Base-by-base conservation (phyloP, 371 early-diverging fungal genomes). In the Blyttiomyces sp. region DNA sequence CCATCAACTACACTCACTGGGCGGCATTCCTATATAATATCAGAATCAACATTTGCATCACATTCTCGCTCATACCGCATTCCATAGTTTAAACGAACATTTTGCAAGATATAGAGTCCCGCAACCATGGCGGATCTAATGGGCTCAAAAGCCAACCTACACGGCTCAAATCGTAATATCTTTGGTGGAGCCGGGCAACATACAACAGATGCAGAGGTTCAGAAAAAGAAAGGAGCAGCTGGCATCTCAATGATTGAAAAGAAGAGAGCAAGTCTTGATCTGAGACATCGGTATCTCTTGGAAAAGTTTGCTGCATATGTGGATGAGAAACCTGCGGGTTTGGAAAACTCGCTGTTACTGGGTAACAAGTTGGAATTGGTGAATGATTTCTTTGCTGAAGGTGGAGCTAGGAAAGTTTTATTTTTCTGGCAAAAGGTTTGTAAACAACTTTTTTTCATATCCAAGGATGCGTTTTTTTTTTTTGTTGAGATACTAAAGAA, bases 381-480 rank as follows among this genome's bases (percentile, higher is more conserved):
- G 30, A 81, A 83, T 50, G 81, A 81, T 43, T 84, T 84, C 61
- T 80, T 84, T 49, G 63, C 74, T 4, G 84, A 82, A 35, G 74
- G 74, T 13, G 84, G 84, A 2, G 46, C 71, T 4, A 62, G 62
- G 57, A 71, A 68, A 36, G 63, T 83, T 11, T 27, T 84, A 31
- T 76, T 84, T 34, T 81, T 75, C 53, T 84, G 84, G 84, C 82
- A 83, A 59, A 74, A 74, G 71, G 79, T 73, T 33, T 9, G 57
- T 28, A 19, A 27, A 11, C n/a, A n/a, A 11, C 39, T 39, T n/a
- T n/a, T n/a, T n/a, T n/a, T n/a, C n/a, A n/a, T n/a, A n/a, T 35
- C 24, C n/a, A 3, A 4, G 32, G 5, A 9, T 35, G 36, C 21
- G 11, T 6, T 26, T 50, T 5, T 16, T 17, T 50, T n/a, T n/a